Percentiles rank a stretch among this genome's conserved stretches.
Evolutionary conservation across 768 basidiomycete species (phyloP).

Genomic region (Mycena amicta): DNA sequence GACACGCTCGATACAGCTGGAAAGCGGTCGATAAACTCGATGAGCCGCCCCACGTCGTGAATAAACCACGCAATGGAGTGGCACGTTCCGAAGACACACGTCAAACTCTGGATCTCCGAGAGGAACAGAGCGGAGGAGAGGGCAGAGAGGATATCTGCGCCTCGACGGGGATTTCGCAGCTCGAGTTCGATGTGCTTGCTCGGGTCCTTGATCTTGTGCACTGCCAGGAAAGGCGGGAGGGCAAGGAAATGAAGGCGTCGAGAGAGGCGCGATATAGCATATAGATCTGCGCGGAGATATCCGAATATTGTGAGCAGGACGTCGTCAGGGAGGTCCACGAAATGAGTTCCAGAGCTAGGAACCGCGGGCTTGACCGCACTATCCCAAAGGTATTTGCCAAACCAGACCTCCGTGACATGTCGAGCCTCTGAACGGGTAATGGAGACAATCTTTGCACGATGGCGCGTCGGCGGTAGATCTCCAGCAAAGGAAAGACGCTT

Average conservation of each 20-base stretch:
- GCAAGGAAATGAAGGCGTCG: constrained; percentile 15
- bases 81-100: constrained; percentile 7
- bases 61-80: constrained; percentile 6
- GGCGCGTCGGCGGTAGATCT: neutral
- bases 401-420: neutral
- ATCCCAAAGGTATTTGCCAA: neutral
- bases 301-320: constrained; percentile 5
- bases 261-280: constrained; percentile 3
- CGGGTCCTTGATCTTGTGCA: neutral
- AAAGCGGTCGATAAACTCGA: constrained; percentile 3
- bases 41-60: constrained; percentile 7
- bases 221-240: constrained; percentile 3
- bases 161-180: neutral
- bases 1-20: neutral
- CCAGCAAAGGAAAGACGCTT: neutral
- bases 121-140: constrained; percentile 9
- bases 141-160: constrained; percentile 6
- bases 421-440: neutral
- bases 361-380: neutral
- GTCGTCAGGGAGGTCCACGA: constrained; percentile 13
- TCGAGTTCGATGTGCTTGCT: constrained; percentile 1
- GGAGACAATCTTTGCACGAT: neutral
- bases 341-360: neutral
- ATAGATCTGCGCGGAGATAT: constrained; percentile 1
- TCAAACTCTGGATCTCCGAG: neutral